Base-by-base conservation (phyloP, 805 yeast genomes). In the Debaryomyces prosopidis region DNA sequence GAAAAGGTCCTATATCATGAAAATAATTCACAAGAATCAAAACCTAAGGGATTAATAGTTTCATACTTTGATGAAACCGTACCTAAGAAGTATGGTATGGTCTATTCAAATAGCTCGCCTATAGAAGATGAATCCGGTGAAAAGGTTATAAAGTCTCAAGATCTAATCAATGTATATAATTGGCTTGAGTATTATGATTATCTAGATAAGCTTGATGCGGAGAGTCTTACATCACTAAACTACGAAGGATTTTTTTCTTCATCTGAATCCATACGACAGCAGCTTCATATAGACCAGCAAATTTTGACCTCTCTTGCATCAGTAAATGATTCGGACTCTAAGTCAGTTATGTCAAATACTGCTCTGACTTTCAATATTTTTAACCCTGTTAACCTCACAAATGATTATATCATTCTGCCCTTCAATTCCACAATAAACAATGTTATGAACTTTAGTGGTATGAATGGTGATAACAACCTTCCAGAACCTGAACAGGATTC, bases 401-500 rank as follows among this genome's bases (percentile, higher is more conserved):
- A 65, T 46, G 62, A 60, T 43, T 55, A 68, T 26, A 68, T 71
- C 5, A 59, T 71, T 8, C 68, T 58, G 66, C 77, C 77, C 1
- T 36, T 72, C 5, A 64, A 56, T 39, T 60, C 55, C 35, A 69
- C 76, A 1, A 60, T 71, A 36, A 64, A 57, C 39, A 68, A 69
- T 11, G 58, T 70, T 55, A 58, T 55, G 44, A 56, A 51, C n/a
- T 44, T 62, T 8, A 60, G 65, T 5, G 40, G 43, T 17, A 33
- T 34, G 33, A 33, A 40, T 18, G 40, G 23, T 1, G 20, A 14
- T 2, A 32, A 12, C 10, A 32, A 32, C 18, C 17, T 14, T 3
- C 14, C 12, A 8, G 11, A 6, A 30, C 16, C 33, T n/a, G 11
- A 30, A 9, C 43, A 23, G 9, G 40, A 35, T 2, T 17, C 46